Conservation (phyloP, 176 grass and related monocot genomes). For the Ampelocalamus luodianensis region DNA sequence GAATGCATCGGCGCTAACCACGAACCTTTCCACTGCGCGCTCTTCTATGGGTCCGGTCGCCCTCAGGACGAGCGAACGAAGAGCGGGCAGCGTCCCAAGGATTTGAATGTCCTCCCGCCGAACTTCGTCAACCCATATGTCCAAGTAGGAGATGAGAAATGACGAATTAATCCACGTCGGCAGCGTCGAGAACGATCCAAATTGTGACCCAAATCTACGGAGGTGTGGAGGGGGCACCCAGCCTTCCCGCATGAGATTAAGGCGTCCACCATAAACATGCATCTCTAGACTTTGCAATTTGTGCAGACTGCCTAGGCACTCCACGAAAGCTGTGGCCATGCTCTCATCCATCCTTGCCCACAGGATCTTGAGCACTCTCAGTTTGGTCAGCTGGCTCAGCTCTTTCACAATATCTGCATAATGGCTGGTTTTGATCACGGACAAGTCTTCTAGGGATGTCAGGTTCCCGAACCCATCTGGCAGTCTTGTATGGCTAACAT, state of each 20-base stretch:
- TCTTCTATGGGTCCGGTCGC: accelerated
- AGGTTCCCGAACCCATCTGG: too few relatives aligned
- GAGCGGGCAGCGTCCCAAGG: neutral
- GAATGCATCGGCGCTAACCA: neutral
- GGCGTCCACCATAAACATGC: accelerated
- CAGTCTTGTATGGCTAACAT: too few relatives aligned
- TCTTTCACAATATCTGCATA: too few relatives aligned
- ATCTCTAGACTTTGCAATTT: accelerated
- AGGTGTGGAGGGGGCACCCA: neutral
- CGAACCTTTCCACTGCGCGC: neutral
- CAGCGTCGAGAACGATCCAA: neutral
- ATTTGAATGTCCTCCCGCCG: neutral
- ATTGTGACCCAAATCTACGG: accelerated
- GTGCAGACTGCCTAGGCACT: neutral
- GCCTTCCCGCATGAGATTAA: too few relatives aligned
- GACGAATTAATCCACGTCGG: neutral
- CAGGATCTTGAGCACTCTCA: too few relatives aligned
- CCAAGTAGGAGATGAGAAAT: neutral
- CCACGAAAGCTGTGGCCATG: too few relatives aligned
- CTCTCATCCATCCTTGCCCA: too few relatives aligned
- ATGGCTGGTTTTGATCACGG: too few relatives aligned
- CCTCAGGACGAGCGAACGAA: accelerated
- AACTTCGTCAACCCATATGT: accelerated
- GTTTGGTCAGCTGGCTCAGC: too few relatives aligned
- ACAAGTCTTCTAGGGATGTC: too few relatives aligned